Conservation (phyloP, 2,329 filamentous ascomycete genomes). For the Diaporthe humulicola region DNA sequence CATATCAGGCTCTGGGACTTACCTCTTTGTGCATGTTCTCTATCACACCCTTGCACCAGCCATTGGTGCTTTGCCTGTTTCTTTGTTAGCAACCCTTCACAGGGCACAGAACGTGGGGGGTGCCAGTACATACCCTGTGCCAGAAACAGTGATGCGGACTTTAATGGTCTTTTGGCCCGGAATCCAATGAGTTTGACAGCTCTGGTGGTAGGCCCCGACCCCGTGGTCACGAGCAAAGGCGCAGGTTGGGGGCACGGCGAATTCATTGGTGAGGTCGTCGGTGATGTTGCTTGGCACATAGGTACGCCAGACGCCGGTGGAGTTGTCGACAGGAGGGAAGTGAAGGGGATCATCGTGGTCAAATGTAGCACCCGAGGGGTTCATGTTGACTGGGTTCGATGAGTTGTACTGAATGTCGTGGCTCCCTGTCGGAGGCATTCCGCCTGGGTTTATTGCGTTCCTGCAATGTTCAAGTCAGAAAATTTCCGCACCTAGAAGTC, state of each 20-base stretch:
- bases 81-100: not conserved
- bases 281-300: not conserved
- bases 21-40: not conserved
- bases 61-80: not conserved
- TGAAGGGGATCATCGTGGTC: constrained; percentile 2
- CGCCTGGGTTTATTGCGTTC: not conserved
- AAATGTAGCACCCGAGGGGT: not conserved
- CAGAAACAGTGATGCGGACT: constrained; percentile 3
- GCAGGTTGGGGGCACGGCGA: not conserved
- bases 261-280: not conserved
- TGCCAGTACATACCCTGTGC: constrained; percentile 11
- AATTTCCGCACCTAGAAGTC: not conserved
- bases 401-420: not conserved
- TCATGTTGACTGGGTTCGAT: not conserved
- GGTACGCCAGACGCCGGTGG: constrained; percentile 1
- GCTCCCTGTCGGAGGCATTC: not conserved
- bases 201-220: not conserved
- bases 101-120: no score
- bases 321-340: constrained; percentile 13
- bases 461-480: not conserved
- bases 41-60: constrained; percentile 2
- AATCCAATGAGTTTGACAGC: not conserved
- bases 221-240: not conserved
- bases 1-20: not conserved
- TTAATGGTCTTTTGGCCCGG: not conserved